Evolutionary conservation across 306 rosid genomes (phyloP).

Genomic region (Glycine tomentella): DNA sequence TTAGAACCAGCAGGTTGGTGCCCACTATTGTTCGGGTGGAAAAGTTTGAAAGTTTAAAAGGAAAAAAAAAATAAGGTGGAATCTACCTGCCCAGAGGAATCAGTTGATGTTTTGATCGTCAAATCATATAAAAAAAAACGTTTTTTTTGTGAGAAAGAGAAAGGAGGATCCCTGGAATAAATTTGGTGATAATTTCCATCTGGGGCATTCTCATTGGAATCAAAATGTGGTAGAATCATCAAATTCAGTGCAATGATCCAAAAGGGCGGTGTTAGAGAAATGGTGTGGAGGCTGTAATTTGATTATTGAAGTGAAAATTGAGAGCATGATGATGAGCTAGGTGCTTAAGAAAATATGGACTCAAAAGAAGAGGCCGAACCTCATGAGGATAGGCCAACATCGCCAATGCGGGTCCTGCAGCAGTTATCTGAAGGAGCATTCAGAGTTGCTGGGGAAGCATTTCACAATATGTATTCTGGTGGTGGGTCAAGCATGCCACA

Average conservation of each 20-base stretch:
- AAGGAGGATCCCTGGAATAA: conserved; percentile 42
- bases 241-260: conserved; percentile 48
- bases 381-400: conserved; percentile 57
- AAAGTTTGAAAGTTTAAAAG: conserved; percentile 44
- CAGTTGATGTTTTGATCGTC: conserved; percentile 42
- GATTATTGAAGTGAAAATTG: conserved; percentile 46
- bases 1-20: conserved; percentile 53
- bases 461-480: conserved; percentile 52
- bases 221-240: conserved; percentile 30
- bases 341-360: conserved; percentile 61
- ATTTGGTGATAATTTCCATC: conserved; percentile 36
- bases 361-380: conserved; percentile 62
- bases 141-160: conserved; percentile 5
- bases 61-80: neutral
- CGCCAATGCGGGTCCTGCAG: conserved; percentile 64
- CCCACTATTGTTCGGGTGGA: conserved; percentile 36
- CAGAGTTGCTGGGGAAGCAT: conserved; percentile 74
- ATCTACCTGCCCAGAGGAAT: conserved; percentile 40
- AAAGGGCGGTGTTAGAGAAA: conserved; percentile 32
- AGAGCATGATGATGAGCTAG: conserved; percentile 51
- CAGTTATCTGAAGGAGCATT: conserved; percentile 73
- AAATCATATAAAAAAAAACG: conserved; percentile 47
- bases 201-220: conserved; percentile 36
- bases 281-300: conserved; percentile 35
- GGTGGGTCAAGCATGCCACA: conserved; percentile 49